phyloP scores from a whole-genome alignment of 2,329 filamentous ascomycete species.

The Exophiala spinifera region DNA sequence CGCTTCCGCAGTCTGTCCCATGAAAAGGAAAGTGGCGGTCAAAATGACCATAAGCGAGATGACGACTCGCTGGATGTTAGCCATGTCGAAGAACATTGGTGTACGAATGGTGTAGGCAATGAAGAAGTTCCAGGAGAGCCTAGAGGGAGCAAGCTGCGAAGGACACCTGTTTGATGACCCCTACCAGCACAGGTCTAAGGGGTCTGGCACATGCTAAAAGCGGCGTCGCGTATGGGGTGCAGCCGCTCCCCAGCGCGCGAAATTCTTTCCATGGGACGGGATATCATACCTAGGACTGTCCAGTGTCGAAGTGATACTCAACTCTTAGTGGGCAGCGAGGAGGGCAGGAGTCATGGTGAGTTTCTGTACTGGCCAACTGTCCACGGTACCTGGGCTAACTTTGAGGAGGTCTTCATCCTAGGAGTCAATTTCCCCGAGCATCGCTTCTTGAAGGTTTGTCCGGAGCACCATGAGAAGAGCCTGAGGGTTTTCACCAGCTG shows the following conservation, averaged over 20 bases:
- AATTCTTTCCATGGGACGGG: neutral
- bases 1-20: constrained; percentile 71
- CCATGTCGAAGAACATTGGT: constrained; percentile 57
- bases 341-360: constrained; percentile 13
- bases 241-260: neutral
- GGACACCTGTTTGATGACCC: neutral
- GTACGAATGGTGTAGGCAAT: neutral
- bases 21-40: constrained; percentile 69
- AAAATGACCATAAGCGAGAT: constrained; percentile 73
- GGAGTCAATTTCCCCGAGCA: constrained; percentile 81
- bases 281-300: neutral
- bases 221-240: neutral
- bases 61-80: constrained; percentile 67
- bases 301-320: neutral
- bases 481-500: constrained; percentile 1
- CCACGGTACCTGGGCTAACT: neutral
- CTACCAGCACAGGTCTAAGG: neutral
- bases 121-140: neutral
- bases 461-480: constrained; percentile 12
- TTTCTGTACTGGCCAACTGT: too few species aligned
- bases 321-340: neutral
- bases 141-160: neutral
- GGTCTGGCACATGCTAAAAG: neutral
- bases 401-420: constrained; percentile 71
- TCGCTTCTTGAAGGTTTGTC: constrained; percentile 73